These are phyloP conservation scores for Fraxinus dipetala DNA, from an alignment of 305 asterid genomes.

Conservation along the genomic window DNA sequence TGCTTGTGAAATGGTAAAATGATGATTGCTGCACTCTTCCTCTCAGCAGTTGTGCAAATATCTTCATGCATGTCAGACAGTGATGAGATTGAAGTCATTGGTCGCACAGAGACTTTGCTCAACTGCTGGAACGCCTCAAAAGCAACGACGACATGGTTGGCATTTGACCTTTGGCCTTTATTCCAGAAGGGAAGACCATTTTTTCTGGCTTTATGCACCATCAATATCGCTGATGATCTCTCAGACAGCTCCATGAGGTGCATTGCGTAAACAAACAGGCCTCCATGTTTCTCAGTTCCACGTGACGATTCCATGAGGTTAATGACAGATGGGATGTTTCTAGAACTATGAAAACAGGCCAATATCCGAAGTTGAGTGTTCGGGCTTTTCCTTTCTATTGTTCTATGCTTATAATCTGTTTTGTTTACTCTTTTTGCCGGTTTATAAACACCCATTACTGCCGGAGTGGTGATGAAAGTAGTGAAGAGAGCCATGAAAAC, in stretches of 20 bases:
- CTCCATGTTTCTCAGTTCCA: slow-evolving; percentile 35
- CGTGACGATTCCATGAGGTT: slow-evolving; percentile 44
- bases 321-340: slow-evolving; percentile 41
- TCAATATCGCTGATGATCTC: slow-evolving; percentile 42
- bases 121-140: slow-evolving; percentile 41
- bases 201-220: slow-evolving; percentile 42
- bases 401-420: slow-evolving; percentile 32
- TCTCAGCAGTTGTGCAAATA: slow-evolving; percentile 30
- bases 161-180: slow-evolving; percentile 16
- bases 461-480: slow-evolving; percentile 48
- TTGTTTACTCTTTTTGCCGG: slow-evolving; percentile 32
- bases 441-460: slow-evolving; percentile 38
- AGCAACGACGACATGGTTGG: slow-evolving; percentile 36
- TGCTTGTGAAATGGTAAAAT: slow-evolving; percentile 42
- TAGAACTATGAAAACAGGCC: slow-evolving; percentile 38
- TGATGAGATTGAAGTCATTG: slow-evolving; percentile 40
- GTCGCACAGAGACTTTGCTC: slow-evolving; percentile 35
- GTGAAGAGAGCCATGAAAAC: slow-evolving; percentile 56
- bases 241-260: slow-evolving; percentile 53
- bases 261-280: slow-evolving; percentile 36
- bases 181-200: slow-evolving; percentile 40
- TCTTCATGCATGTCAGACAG: slow-evolving; percentile 37
- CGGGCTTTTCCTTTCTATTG: slow-evolving; percentile 30
- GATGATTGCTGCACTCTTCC: slow-evolving; percentile 32
- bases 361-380: slow-evolving; percentile 36